Percentiles rank a stretch among this genome's conserved stretches.
Conservation (phyloP, 805 yeast genomes). For the Yarrowia sp. region DNA sequence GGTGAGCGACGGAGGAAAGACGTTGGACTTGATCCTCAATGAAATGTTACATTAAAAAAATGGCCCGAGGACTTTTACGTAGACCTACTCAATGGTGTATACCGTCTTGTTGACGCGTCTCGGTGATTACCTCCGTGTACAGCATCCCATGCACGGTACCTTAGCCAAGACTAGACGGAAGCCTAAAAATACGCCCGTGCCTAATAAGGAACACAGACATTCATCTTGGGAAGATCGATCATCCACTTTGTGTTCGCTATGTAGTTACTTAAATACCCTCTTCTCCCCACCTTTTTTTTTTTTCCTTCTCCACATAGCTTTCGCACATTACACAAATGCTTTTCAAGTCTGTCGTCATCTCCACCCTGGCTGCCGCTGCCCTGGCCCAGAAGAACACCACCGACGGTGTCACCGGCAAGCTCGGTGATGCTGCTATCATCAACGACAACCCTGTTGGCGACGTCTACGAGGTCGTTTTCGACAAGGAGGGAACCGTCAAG, state of each 20-base stretch:
- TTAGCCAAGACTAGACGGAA: background rate
- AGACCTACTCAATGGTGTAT: background rate
- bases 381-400: conserved; percentile 27
- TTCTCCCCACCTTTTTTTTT: background rate
- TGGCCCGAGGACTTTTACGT: too few species aligned
- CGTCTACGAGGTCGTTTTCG: conserved; percentile 58
- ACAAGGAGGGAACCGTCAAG: conserved; percentile 46
- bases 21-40: background rate
- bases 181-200: conserved; percentile 8
- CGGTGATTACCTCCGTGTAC: background rate
- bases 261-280: conserved; percentile 6
- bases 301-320: conserved; percentile 8
- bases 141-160: conserved; percentile 20
- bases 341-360: conserved; percentile 21
- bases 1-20: too few species aligned
- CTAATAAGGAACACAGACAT: background rate
- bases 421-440: conserved; percentile 49
- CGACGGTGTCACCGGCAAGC: conserved; percentile 29
- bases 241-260: conserved; percentile 7
- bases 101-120: too few species aligned
- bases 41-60: background rate
- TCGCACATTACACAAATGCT: conserved; percentile 15
- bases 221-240: conserved; percentile 11
- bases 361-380: conserved; percentile 22
- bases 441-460: conserved; percentile 50